These are phyloP conservation scores for Samsoniella hepiali DNA, from an alignment of 2,329 filamentous ascomycete genomes.

Conservation along the genomic window DNA sequence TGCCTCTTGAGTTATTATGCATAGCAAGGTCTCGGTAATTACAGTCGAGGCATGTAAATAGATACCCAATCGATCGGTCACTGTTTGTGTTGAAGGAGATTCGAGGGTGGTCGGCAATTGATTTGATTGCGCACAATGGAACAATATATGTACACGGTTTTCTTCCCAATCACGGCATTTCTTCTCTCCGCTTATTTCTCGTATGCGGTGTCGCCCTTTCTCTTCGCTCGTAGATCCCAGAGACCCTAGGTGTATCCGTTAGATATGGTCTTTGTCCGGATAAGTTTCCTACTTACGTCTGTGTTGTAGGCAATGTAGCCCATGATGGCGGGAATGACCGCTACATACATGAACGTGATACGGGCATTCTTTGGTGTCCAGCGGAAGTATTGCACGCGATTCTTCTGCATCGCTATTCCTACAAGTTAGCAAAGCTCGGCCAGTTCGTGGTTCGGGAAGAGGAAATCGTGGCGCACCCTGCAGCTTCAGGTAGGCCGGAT, in stretches of 20 bases:
- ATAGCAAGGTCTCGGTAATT: background rate
- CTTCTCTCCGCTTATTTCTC: slow-evolving; percentile 61
- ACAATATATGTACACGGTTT: slow-evolving; percentile 41
- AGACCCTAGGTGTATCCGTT: slow-evolving; percentile 63
- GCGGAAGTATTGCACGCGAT: slow-evolving; percentile 91
- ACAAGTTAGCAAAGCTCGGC: slow-evolving; percentile 24
- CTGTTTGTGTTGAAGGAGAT: background rate
- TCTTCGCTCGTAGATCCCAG: slow-evolving; percentile 80
- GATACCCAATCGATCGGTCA: background rate
- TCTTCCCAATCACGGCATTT: slow-evolving; percentile 20
- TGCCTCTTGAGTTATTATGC: background rate
- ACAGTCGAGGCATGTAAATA: background rate
- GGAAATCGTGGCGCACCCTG: slow-evolving; percentile 34
- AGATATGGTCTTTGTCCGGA: slow-evolving; percentile 20
- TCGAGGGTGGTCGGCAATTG: slow-evolving; percentile 4
- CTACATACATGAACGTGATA: slow-evolving; percentile 73
- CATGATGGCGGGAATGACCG: slow-evolving; percentile 67
- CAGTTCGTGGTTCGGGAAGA: slow-evolving; percentile 19
- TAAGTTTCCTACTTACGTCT: slow-evolving; percentile 64
- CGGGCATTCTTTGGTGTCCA: slow-evolving; percentile 83
- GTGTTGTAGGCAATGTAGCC: slow-evolving; percentile 73
- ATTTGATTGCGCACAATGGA: slow-evolving; percentile 4
- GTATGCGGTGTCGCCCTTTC: slow-evolving; percentile 76
- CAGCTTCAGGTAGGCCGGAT: slow-evolving; percentile 41
- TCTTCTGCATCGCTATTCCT: slow-evolving; percentile 69